Evolutionary conservation across 345 rosid genomes (phyloP), one percentile per base, ranked within the genome.

Genomic region (Geranium brycei): DNA sequence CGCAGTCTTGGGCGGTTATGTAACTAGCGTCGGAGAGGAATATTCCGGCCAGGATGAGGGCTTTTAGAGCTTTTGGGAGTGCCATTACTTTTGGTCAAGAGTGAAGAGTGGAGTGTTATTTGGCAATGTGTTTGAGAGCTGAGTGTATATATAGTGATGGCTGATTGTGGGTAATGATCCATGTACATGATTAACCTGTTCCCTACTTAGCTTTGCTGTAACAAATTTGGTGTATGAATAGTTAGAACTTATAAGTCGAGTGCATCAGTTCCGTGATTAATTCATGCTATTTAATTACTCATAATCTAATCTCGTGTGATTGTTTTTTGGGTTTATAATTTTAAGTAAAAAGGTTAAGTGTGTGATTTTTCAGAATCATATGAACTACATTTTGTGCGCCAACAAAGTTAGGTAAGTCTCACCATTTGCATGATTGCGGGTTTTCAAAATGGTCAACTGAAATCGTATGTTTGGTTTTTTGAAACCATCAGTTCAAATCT

Each of bases 1-100:
- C 82, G 2, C 85, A 81, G 59, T 70, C 76, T 65, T 77, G 81
- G 19, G 61, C 73, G 7, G 23, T 28, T 17, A 58, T 72, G 16
- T 10, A 47, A 8, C 53, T 11, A 15, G 15, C 14, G 53, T 15
- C 53, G 53, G 53, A 8, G 53, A 47, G 13, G 14, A 47, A 47
- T 8, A 47, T 47, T 47, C 53, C 53, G 53, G 53, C 53, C 13
- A 47, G 14, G 13, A 47, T 8, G 53, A 47, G 7, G 53, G 15
- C 0, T 47, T 11, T 10, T 8, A 47, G 11, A 11, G 53, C 13
- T 3, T 47, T 47, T 6, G 53, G 53, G 53, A 47, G 15, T 8
- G 53, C 53, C 53, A 47, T 47, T 47, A 13, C 7, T 5, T 41
- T 41, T 5, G 13, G 51, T 4, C 12, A 3, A 41, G 11, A 1